A percentile compares a stretch with the other conserved stretches of the same genome.
phyloP scores from a whole-genome alignment of 352 stramenopile genomes.

The Phytopythium delawarense region DNA sequence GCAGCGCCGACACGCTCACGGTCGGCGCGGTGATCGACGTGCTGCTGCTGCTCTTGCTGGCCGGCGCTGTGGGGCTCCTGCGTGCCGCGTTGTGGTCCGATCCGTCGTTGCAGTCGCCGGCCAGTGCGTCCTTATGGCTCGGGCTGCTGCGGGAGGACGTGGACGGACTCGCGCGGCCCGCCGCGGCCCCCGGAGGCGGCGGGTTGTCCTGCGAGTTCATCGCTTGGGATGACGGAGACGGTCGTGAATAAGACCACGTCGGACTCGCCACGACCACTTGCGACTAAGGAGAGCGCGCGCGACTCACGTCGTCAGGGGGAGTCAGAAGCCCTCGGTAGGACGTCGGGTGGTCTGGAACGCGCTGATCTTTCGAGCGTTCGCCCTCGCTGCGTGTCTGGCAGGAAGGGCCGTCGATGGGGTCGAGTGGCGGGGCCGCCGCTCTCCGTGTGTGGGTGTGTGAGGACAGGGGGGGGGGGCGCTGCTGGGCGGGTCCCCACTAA shows the following conservation, averaged over 20 bases:
- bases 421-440: no score
- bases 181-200: background rate
- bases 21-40: background rate
- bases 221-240: background rate
- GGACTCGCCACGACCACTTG: background rate
- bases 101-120: background rate
- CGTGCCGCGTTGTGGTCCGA: background rate
- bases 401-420: no score
- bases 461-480: no score
- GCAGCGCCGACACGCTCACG: slow-evolving; percentile 2
- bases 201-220: slow-evolving; percentile 2
- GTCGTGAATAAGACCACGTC: background rate
- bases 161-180: background rate
- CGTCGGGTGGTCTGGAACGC: no score
- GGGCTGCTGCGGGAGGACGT: background rate
- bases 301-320: background rate
- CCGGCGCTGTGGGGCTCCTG: background rate
- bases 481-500: no score
- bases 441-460: no score
- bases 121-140: background rate
- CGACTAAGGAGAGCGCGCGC: no score
- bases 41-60: background rate
- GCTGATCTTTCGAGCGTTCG: no score
- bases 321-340: no score
- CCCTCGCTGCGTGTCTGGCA: no score